Base-by-base conservation (phyloP, 768 basidiomycete species). In the Floccularia luteovirens region DNA sequence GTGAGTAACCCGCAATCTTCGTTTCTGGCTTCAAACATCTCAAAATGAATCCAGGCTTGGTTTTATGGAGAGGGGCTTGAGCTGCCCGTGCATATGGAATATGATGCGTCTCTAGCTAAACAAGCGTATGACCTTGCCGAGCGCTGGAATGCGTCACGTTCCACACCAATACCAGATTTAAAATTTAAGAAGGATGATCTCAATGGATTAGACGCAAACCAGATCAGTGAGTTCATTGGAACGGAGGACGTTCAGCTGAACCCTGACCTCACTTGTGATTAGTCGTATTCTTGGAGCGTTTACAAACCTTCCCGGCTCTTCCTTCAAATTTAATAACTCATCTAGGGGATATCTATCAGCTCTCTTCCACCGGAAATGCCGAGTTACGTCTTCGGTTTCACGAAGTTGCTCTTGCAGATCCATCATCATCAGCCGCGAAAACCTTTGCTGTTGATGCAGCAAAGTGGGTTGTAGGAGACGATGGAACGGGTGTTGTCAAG, bases 281-380 rank as follows among this genome's bases (percentile, higher is more conserved):
- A 87, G 86, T 87, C 43, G 88, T 81, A 39, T 92, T 94, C 69
- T 74, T 94, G 32, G 84, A 92, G 57, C 77, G 75, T 31, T 70
- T 94, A 4, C 75, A 83, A 46, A 61, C 75, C n/a, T 76, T 73
- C 51, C 27, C 60, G 0, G 56, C 82, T 0, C 69, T 91, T 13
- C 86, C 90, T 0, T 55, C 66, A 1, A 39, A 67, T 0, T 77
- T 87, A 49, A 49, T 89, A 28, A 52, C 57, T 4, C 71, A 75
- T 48, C 77, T 93, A 39, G 84, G 75, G 44, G 32, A 57, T 52
- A 14, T 90, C 63, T 72, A 71, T 49, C 35, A 48, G 13, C 38
- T 75, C 24, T 53, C 73, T 13, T 51, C 56, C n/a, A 77, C 82
- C 0, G 49, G 67, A 14, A 93, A 92, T 55, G 76, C 79, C 12